Evolutionary conservation across 2,329 filamentous ascomycete species (phyloP).

Genomic region (Emmonsia crescens): DNA sequence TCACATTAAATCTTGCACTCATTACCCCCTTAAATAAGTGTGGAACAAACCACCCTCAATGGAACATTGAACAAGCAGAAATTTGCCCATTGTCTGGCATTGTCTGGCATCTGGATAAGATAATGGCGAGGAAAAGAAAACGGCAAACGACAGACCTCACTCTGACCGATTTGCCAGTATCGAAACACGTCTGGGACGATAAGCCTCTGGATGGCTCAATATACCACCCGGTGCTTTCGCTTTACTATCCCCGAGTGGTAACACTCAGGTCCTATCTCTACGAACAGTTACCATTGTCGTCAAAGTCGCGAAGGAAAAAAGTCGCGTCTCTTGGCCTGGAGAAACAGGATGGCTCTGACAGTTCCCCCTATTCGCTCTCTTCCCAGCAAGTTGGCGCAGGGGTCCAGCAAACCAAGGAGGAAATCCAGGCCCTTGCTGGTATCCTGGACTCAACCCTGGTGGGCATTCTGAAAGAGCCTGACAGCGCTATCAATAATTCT

Average conservation of each 20-base stretch:
- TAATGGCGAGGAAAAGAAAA: constrained; percentile 37
- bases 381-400: background rate
- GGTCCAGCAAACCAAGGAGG: background rate
- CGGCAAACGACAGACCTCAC: constrained; percentile 22
- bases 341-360: constrained; percentile 2
- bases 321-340: constrained; percentile 28
- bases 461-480: constrained; percentile 37
- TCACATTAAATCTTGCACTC: background rate
- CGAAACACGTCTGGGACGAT: constrained; percentile 5
- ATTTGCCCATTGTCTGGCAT: no score
- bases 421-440: constrained; percentile 30
- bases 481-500: constrained; percentile 20
- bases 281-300: constrained; percentile 53
- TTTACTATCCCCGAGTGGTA: constrained; percentile 55
- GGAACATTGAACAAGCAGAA: background rate
- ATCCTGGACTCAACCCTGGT: constrained; percentile 63
- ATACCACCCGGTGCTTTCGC: constrained; percentile 53
- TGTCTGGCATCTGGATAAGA: background rate
- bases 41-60: background rate
- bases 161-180: constrained; percentile 1
- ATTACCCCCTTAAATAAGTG: background rate
- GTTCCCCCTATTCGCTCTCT: background rate
- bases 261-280: constrained; percentile 63
- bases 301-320: constrained; percentile 42
- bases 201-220: background rate